Evolutionary conservation across 2,329 filamentous ascomycete species (phyloP).

Genomic region (Pyrenochaeta sp.): DNA sequence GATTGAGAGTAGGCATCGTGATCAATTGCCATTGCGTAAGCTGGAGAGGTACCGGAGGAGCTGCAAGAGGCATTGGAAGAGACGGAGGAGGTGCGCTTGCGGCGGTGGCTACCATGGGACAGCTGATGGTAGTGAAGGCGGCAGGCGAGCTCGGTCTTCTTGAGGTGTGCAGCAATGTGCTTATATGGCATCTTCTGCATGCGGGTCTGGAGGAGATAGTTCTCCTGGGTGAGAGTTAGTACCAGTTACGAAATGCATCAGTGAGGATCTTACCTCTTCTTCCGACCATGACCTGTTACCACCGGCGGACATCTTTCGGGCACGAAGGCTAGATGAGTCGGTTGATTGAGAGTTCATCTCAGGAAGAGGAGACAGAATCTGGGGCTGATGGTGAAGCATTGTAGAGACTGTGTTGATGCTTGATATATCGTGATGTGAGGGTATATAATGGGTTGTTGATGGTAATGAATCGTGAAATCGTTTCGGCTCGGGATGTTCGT

Average conservation of each 20-base stretch:
- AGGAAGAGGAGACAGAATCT: conserved; percentile 47
- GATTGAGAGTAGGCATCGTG: conserved; percentile 46
- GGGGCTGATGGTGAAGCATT: conserved; percentile 50
- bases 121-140: conserved; percentile 88
- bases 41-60: conserved; percentile 44
- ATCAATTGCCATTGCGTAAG: conserved; percentile 49
- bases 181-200: conserved; percentile 91
- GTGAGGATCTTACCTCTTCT: conserved; percentile 70
- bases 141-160: conserved; percentile 88
- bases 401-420: conserved; percentile 13
- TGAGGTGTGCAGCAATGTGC: conserved; percentile 83
- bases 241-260: background rate
- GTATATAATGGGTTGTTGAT: conserved; percentile 14
- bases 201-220: conserved; percentile 82
- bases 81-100: conserved; percentile 76
- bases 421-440: conserved; percentile 47
- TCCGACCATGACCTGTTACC: conserved; percentile 85
- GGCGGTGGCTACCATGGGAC: conserved; percentile 80
- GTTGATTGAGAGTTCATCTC: conserved; percentile 44
- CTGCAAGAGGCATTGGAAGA: conserved; percentile 60
- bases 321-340: conserved; percentile 63
- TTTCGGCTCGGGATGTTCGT: conserved; percentile 41
- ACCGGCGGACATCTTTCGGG: conserved; percentile 73
- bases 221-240: conserved; percentile 66
- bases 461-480: conserved; percentile 27